phyloP scores from a whole-genome alignment of 345 rosid species.

The Trapa bicornis region DNA sequence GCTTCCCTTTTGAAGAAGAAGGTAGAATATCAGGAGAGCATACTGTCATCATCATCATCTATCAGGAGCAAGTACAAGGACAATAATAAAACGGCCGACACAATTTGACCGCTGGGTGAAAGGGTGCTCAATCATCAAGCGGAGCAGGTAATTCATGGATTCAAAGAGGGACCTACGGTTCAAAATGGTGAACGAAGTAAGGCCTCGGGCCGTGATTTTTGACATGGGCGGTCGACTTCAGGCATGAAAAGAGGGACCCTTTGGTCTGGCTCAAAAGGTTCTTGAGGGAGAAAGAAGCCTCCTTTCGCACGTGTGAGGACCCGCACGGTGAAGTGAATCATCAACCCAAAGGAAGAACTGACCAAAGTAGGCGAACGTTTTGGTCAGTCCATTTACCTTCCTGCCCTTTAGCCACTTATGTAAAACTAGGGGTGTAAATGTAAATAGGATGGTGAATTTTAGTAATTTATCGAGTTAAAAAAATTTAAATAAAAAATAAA shows the following conservation, averaged over 20 bases:
- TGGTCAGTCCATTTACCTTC: background rate
- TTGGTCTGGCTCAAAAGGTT: slow-evolving; percentile 1
- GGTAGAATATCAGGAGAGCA: background rate
- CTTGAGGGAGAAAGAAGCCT: slow-evolving; percentile 13
- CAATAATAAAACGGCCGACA: background rate
- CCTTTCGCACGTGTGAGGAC: slow-evolving; percentile 22
- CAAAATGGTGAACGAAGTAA: background rate
- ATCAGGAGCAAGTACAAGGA: background rate
- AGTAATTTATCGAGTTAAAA: too few species aligned
- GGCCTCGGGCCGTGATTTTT: background rate
- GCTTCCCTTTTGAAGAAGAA: too few species aligned
- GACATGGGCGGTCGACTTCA: slow-evolving; percentile 25
- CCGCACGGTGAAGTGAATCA: background rate
- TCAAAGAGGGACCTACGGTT: slow-evolving; percentile 15
- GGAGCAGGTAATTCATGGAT: slow-evolving; percentile 21
- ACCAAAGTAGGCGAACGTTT: background rate
- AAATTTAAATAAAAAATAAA: too few species aligned
- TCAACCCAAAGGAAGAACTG: too few species aligned
- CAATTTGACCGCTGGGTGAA: background rate
- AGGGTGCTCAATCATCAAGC: background rate
- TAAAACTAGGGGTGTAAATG: too few species aligned
- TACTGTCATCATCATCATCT: background rate
- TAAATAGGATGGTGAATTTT: too few species aligned
- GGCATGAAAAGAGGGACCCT: background rate
- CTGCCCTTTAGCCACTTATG: background rate